Evolutionary conservation across 2,329 filamentous ascomycete species (phyloP), one percentile per base, ranked within the genome.

Genomic region (Tothia fuscella): DNA sequence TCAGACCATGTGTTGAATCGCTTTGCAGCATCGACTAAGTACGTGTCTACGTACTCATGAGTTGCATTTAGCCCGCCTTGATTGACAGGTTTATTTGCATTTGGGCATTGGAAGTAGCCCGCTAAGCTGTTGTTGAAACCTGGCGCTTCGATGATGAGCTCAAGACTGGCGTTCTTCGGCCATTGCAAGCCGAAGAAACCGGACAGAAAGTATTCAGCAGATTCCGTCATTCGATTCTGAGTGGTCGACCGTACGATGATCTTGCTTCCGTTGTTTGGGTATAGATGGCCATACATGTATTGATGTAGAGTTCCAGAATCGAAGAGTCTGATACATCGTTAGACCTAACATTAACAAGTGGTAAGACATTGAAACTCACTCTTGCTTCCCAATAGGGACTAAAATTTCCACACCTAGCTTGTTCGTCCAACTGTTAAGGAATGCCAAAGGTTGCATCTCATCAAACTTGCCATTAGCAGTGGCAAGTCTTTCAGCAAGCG

Each of bases 151-250:
- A 85, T 82, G 9, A 81, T 77, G 12, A 82, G 67, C 51, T 84
- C 76, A n/a, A 85, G 70, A 0, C 77, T 83, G 5, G 71, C 80
- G 53, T 85, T 82, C 22, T 76, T 69, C 1, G 76, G 70, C 81
- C 81, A 87, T 35, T 80, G 72, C 0, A 85, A 68, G 1, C 82
- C 82, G 53, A 87, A 87, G 63, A 87, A 87, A 0, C 82, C 82
- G 5, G 81, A 78, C 54, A 86, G 62, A 59, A 85, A 87, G 57
- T 87, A 81, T 57, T 87, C 81, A 3, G 81, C 81, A 29, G 72
- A 80, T 56, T 86, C 78, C 17, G 81, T 64, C 82, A 87, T 87
- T 19, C 82, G 75, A 53, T 83, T 76, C 55, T 87, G 80, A 1
- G 81, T 83, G 1, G 81, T 85, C 1, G 80, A 84, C 21, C 82